Evolutionary conservation across 805 yeast genomes (phyloP).

Genomic region (Danielia reshetovae): DNA sequence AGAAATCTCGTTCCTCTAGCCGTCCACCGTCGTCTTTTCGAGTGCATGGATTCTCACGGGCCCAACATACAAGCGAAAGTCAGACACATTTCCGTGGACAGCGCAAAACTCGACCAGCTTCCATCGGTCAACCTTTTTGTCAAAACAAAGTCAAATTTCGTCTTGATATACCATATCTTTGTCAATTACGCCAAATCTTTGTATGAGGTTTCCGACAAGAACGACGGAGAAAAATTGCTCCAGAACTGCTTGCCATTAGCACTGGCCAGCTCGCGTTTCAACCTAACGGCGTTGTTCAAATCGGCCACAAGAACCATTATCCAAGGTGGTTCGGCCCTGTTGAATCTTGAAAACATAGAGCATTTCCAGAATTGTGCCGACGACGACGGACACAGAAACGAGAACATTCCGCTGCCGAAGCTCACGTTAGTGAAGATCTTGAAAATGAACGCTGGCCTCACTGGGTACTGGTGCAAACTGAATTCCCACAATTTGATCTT

Average conservation of each 20-base stretch:
- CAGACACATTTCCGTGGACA: constrained; percentile 33
- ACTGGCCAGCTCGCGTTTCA: constrained; percentile 20
- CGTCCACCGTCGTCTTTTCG: constrained; percentile 11
- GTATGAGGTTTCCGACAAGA: constrained; percentile 26
- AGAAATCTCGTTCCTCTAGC: constrained; percentile 14
- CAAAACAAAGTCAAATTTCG: constrained; percentile 9
- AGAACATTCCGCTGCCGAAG: constrained; percentile 24
- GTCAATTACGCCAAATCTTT: constrained; percentile 28
- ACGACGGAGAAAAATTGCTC: constrained; percentile 24
- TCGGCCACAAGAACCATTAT: constrained; percentile 31
- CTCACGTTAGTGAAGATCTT: constrained; percentile 28
- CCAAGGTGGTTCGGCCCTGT: constrained; percentile 19
- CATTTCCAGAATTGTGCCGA: constrained; percentile 23
- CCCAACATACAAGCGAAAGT: constrained; percentile 12
- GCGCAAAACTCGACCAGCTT: constrained; percentile 26
- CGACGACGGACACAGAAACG: constrained; percentile 32
- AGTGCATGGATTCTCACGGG: constrained; percentile 13
- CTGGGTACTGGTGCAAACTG: constrained; percentile 33
- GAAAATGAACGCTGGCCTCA: constrained; percentile 30
- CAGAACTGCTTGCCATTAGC: constrained; percentile 36
- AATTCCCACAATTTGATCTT: constrained; percentile 37
- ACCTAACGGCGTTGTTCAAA: constrained; percentile 26
- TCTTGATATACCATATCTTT: constrained; percentile 17
- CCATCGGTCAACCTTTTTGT: constrained; percentile 11
- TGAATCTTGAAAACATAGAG: constrained; percentile 33